Evolutionary conservation across 2,329 filamentous ascomycete genomes (phyloP).

Genomic region (Ophiostoma sp.): DNA sequence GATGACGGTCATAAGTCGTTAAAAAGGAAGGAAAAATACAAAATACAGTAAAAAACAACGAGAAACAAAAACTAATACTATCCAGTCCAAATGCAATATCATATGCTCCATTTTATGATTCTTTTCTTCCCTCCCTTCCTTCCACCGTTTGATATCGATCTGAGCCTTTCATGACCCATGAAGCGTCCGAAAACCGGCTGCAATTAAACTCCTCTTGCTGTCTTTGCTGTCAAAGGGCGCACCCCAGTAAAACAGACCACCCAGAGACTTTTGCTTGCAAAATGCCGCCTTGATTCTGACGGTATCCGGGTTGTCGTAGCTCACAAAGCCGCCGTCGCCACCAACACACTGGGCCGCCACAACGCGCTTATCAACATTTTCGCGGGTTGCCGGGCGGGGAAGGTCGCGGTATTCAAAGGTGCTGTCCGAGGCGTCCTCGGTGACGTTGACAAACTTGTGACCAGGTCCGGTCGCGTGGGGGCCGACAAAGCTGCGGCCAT

Average conservation of each 20-base stretch:
- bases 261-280: conserved; percentile 69
- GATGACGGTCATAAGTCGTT: conserved; percentile 2
- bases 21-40: background rate
- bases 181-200: conserved; percentile 59
- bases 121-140: background rate
- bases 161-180: conserved; percentile 45
- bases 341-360: conserved; percentile 73
- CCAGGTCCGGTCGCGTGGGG: conserved; percentile 64
- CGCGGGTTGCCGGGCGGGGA: conserved; percentile 61
- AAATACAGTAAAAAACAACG: background rate
- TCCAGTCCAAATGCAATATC: background rate
- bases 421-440: conserved; percentile 61
- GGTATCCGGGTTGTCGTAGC: conserved; percentile 76
- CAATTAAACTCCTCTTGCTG: conserved; percentile 57
- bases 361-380: conserved; percentile 65
- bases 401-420: conserved; percentile 74
- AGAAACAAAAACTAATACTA: background rate
- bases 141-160: background rate
- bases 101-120: conserved; percentile 4
- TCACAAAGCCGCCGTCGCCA: conserved; percentile 74
- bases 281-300: conserved; percentile 74
- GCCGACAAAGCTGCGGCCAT: conserved; percentile 66
- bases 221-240: conserved; percentile 68
- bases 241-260: conserved; percentile 80
- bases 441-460: conserved; percentile 56